Evolutionary conservation across 1,284 basidiomycete genomes (phyloP), one percentile per base, ranked within the genome.

Genomic region (Fomitopsis palustris): DNA sequence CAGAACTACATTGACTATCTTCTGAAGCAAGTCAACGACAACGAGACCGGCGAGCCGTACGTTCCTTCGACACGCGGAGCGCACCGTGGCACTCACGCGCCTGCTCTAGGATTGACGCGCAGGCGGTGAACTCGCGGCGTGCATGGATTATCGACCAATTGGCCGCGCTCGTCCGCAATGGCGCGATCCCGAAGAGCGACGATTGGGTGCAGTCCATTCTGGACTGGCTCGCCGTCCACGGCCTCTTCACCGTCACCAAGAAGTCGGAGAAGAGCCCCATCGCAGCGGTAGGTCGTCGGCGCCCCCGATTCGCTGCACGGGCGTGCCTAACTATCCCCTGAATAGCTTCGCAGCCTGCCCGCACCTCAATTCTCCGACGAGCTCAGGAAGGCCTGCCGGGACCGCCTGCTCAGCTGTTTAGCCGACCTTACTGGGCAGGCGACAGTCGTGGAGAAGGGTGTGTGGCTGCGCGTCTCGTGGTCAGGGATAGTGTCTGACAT

Each of bases 101-200:
- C 52, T 56, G 10, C 49, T 19, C 19, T 62, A 88, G 86, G 38
- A 69, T 75, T 39, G 79, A 82, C 61, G 66, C 78, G 35, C 76
- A 81, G 49, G 73, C 74, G 16, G 71, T 84, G 38, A 83, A 84
- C 66, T 74, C 81, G 12, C 80, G 84, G 58, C 78, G 93, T 55
- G 76, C 75, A 42, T 98, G 96, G 95, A 86, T 93, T 23, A 81
- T 93, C 49, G 95, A 98, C 59, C 96, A 98, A 75, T 78, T 98
- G 27, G 77, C 86, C 10, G 82, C 85, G 9, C 81, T 98, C 39
- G 78, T 95, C 61, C 87, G 90, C 56, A 96, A 94, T 69, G 84
- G 85, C 6, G 81, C 87, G 0, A 84, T 98, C 41, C 92, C 92
- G 8, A 95, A 93, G 71, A 80, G 83, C 56, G 93, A 96, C 69